Evolutionary conservation across 345 rosid genomes (phyloP), one percentile per base, ranked within the genome.

Genomic region (Eucalyptus pauciflora): DNA sequence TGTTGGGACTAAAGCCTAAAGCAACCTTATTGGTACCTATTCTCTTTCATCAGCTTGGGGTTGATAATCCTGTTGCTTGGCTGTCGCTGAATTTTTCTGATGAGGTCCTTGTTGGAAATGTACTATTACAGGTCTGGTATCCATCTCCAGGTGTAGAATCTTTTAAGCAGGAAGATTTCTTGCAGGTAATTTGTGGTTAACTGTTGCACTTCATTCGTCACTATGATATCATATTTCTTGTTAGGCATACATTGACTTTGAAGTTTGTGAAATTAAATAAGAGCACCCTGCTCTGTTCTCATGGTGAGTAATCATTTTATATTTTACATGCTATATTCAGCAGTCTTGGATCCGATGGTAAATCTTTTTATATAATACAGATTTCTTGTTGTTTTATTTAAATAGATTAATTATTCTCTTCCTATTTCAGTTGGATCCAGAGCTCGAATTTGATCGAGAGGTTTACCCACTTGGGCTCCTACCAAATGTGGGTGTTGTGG

Each of bases 371-470:
- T 20, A 41, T 37, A 20, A 76, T 37, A 37, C 48, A 10, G 46
- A 76, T 76, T 76, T 76, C 27, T 37, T 48, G 48, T 85, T 85
- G 54, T 85, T 85, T 85, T 48, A 46, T 85, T 33, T 46, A 85
- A 85, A 12, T 48, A 51, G 87, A 89, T 86, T 81, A 6, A 29
- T 12, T 51, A 76, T 85, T 52, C 24, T 88, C 22, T 56, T 93
- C 45, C 90, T 87, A 62, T 90, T 92, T 87, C 88, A 98, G 99
- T 92, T 98, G 97, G 99, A 98, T 92, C 99, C 99, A 50, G 99
- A 97, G 94, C 94, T 97, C 87, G 99, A 98, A 93, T 98, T 98
- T 93, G 99, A 98, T 88, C 97, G 98, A 64, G 99, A 98, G 94
- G 97, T 97, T 51, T 98, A 97, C 90, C 99, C 99, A 76, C 89